Percentiles rank a stretch among this genome's conserved stretches.
These are phyloP conservation scores for Talaromyces sp. DNA, from an alignment of 2,329 filamentous ascomycete species.

Conservation along the genomic window DNA sequence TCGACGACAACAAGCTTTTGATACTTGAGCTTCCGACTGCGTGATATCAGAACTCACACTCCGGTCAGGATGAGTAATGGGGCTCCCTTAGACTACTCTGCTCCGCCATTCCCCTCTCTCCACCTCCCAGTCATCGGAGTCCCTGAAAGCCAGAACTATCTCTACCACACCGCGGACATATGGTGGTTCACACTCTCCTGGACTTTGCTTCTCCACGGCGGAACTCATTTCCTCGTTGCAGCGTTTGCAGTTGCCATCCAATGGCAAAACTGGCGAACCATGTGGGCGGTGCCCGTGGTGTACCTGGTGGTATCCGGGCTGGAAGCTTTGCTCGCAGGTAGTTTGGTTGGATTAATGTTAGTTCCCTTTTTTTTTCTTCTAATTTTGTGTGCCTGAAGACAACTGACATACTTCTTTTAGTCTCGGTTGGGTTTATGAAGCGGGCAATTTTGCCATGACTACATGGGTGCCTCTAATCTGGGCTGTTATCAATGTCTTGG, in stretches of 20 bases:
- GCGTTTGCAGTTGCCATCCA: slow-evolving; percentile 69
- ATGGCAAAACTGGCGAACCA: slow-evolving; percentile 40
- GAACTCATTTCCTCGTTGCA: slow-evolving; percentile 68
- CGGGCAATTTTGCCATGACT: slow-evolving; percentile 83
- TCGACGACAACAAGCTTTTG: not conserved
- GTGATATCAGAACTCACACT: not conserved
- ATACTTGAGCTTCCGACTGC: not conserved
- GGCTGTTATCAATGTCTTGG: slow-evolving; percentile 76
- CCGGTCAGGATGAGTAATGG: slow-evolving; percentile 30
- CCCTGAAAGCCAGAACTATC: slow-evolving; percentile 54
- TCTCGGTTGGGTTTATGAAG: slow-evolving; percentile 71
- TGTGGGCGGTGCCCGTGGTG: slow-evolving; percentile 68
- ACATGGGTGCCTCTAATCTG: slow-evolving; percentile 91
- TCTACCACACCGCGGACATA: slow-evolving; percentile 71
- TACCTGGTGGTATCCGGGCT: slow-evolving; percentile 67
- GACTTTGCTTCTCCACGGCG: slow-evolving; percentile 73
- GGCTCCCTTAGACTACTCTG: slow-evolving; percentile 55
- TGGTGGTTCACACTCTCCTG: slow-evolving; percentile 84
- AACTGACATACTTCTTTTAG: slow-evolving; percentile 37
- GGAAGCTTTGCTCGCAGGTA: slow-evolving; percentile 75
- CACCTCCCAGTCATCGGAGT: slow-evolving; percentile 64
- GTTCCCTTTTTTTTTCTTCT: slow-evolving; percentile 26
- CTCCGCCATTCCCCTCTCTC: slow-evolving; percentile 73
- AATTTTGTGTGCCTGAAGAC: not conserved
- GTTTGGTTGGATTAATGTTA: slow-evolving; percentile 73